phyloP scores from a whole-genome alignment of 768 basidiomycete genomes.

The Rhodotorula paludigena region DNA sequence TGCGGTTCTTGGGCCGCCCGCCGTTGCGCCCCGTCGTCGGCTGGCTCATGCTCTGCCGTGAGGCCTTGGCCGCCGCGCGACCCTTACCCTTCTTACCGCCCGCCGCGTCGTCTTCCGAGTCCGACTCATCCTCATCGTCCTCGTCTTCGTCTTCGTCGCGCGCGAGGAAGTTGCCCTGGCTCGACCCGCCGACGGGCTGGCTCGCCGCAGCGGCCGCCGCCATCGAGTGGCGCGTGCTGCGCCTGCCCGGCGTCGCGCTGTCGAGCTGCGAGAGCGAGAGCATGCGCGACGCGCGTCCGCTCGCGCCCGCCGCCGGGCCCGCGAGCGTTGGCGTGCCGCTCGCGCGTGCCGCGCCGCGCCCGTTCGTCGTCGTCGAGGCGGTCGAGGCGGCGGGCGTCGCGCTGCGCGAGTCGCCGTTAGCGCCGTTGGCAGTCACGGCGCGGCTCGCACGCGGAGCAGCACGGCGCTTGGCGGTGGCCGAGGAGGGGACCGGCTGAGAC shows the following conservation, averaged over 20 bases:
- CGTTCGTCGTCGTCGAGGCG: background rate
- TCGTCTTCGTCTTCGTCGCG: slow-evolving; percentile 13
- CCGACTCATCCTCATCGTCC: slow-evolving; percentile 11
- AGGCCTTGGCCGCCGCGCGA: too few relatives aligned
- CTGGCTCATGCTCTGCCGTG: too few relatives aligned
- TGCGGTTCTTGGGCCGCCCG: too few relatives aligned
- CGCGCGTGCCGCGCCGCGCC: background rate
- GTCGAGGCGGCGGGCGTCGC: background rate
- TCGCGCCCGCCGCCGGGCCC: too few relatives aligned
- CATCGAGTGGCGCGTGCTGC: background rate
- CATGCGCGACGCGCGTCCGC: slow-evolving; percentile 7
- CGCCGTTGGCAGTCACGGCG: background rate
- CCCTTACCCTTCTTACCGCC: too few relatives aligned
- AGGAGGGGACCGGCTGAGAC: background rate
- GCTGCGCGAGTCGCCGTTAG: slow-evolving; percentile 1
- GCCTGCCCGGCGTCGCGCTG: background rate
- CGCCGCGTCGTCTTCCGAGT: too few relatives aligned
- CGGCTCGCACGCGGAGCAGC: slow-evolving; percentile 4
- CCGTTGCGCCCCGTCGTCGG: too few relatives aligned
- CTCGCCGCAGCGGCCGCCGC: background rate
- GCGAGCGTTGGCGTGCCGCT: background rate
- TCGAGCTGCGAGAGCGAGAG: slow-evolving; percentile 22
- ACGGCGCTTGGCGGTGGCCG: background rate
- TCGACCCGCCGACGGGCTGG: background rate
- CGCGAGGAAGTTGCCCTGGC: background rate